phyloP scores from a whole-genome alignment of 139 green algal species.

The Chlorella sp. region DNA sequence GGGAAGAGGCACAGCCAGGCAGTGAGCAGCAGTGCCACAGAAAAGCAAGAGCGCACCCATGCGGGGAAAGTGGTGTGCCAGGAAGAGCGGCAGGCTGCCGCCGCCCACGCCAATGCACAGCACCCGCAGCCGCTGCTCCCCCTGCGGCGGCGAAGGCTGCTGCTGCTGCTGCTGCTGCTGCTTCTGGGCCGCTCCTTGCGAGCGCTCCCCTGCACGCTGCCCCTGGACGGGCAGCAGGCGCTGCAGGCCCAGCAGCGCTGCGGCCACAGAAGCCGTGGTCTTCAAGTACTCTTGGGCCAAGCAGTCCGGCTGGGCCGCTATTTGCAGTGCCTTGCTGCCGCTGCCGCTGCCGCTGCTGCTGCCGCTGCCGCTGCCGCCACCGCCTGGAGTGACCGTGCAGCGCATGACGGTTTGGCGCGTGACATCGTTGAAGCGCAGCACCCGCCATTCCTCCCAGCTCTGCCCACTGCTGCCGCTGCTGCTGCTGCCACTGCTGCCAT shows the following conservation, averaged over 20 bases:
- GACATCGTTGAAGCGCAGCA: conserved; percentile 70
- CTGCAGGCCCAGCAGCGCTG: conserved; percentile 33
- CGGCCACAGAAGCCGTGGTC: conserved; percentile 50
- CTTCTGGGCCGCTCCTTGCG: neutral
- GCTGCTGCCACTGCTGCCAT: neutral
- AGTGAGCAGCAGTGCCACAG: too few relatives aligned
- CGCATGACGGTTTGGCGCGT: conserved; percentile 66
- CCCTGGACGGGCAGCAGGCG: conserved; percentile 1
- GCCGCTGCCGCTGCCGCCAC: neutral
- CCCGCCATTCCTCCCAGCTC: conserved; percentile 59
- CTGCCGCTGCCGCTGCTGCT: neutral
- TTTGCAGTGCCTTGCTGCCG: neutral
- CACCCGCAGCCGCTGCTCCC: conserved; percentile 5
- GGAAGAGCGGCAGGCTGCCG: conserved; percentile 68
- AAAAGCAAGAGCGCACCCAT: neutral
- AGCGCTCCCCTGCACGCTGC: too few relatives aligned
- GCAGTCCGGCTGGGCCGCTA: conserved; percentile 51
- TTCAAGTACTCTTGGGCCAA: conserved; percentile 71
- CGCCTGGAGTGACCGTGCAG: conserved; percentile 5
- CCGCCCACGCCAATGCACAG: conserved; percentile 72
- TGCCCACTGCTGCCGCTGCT: too few relatives aligned
- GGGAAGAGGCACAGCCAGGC: too few relatives aligned
- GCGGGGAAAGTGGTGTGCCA: conserved; percentile 57
- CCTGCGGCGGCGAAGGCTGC: neutral
- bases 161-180: too few relatives aligned